Conservation (phyloP, 495 filamentous ascomycete genomes). For the Darksidea phi region DNA sequence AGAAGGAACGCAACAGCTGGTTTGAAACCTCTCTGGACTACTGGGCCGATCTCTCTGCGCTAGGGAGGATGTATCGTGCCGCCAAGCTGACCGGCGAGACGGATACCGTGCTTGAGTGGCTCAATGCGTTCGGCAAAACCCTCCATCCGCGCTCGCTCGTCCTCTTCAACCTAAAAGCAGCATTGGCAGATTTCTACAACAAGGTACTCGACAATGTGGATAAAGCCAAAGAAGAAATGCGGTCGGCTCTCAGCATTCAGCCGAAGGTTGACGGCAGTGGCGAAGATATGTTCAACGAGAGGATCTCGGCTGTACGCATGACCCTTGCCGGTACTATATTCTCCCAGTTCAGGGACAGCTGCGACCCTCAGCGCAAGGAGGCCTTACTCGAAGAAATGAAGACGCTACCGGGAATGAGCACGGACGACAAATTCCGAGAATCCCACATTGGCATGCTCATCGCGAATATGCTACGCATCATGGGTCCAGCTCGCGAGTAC, state of each 20-base stretch:
- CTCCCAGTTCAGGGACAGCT: background rate
- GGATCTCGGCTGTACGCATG: background rate
- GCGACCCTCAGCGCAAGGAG: conserved; percentile 2
- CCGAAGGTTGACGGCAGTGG: conserved; percentile 3
- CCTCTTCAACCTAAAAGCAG: background rate
- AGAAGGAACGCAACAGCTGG: background rate
- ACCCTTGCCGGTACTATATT: conserved; percentile 11
- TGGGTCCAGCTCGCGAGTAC: conserved; percentile 31
- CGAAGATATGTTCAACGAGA: background rate
- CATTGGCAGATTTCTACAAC: background rate
- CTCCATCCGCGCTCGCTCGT: background rate
- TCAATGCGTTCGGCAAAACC: background rate
- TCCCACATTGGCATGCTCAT: conserved; percentile 16
- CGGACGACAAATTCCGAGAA: conserved; percentile 9
- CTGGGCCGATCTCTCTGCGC: background rate
- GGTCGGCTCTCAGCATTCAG: background rate
- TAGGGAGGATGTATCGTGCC: background rate
- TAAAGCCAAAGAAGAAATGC: conserved; percentile 1
- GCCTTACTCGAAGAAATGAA: conserved; percentile 6
- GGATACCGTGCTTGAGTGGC: background rate
- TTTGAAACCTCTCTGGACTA: background rate
- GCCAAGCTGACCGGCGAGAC: background rate
- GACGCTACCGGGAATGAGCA: background rate
- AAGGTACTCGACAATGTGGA: background rate
- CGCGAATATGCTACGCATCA: conserved; percentile 29